Evolutionary conservation across 192 early-diverging fungal species (phyloP).

Genomic region (Chytriomyces sp.): DNA sequence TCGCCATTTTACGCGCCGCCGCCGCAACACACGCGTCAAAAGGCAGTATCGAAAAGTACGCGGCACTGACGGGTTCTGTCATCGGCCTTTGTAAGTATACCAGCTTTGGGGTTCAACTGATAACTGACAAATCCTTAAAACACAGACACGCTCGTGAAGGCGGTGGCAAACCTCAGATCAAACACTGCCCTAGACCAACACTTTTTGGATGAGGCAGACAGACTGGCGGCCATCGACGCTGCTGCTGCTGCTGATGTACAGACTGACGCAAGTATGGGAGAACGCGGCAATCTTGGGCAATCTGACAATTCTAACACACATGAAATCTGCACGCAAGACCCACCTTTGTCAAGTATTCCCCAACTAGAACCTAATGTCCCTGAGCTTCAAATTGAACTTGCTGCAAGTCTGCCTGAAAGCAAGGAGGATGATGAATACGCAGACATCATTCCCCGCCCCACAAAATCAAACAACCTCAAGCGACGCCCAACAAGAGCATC

Average conservation of each 20-base stretch:
- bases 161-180: background rate
- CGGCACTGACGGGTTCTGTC: conserved; percentile 1
- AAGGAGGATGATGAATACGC: background rate
- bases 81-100: conserved; percentile 10
- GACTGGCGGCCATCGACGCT: background rate
- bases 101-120: background rate
- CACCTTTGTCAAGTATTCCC: background rate
- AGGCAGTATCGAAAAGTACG: background rate
- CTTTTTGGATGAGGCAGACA: background rate
- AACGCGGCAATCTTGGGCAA: background rate
- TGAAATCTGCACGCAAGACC: background rate
- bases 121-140: too few species aligned
- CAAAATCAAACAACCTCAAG: background rate
- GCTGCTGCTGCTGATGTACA: too few species aligned
- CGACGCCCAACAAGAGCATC: background rate
- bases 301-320: background rate
- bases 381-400: background rate
- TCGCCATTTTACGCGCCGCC: background rate
- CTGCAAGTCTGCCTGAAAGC: background rate
- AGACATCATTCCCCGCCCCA: background rate
- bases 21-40: background rate
- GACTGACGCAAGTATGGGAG: background rate
- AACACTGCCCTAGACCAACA: background rate
- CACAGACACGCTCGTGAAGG: conserved; percentile 3
- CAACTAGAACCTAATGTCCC: background rate